A percentile compares a stretch with the other conserved stretches of the same genome.
phyloP scores from a whole-genome alignment of 2,329 filamentous ascomycete genomes.

The Monosporascus sp. region DNA sequence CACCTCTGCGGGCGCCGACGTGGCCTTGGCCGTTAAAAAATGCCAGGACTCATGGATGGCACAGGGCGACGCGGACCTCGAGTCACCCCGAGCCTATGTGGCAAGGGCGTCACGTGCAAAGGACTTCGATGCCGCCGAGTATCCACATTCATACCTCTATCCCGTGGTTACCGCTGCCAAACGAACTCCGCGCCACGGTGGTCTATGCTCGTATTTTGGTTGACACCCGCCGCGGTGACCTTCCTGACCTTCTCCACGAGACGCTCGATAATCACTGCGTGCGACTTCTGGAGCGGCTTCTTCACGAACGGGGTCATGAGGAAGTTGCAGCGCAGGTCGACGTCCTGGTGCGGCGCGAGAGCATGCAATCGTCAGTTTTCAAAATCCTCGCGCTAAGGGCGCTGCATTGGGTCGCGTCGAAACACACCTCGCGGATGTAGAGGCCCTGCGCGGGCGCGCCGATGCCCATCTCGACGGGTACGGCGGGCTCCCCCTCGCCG shows the following conservation, averaged over 20 bases:
- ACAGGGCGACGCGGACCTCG: no score
- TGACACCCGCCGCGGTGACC: constrained; percentile 12
- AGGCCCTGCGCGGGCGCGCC: constrained; percentile 62
- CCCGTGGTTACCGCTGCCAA: no score
- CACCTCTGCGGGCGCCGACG: no score
- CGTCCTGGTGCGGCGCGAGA: constrained; percentile 42
- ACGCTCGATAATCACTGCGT: constrained; percentile 63
- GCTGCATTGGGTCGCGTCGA: no score
- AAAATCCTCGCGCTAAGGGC: neutral
- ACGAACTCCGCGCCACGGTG: no score
- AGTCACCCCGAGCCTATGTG: no score
- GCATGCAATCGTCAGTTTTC: neutral
- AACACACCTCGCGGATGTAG: constrained; percentile 62
- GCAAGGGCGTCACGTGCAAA: no score
- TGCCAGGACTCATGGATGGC: no score
- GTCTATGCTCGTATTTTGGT: neutral
- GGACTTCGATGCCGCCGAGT: no score
- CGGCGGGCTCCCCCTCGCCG: constrained; percentile 68
- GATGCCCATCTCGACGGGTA: constrained; percentile 61
- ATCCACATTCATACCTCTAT: no score
- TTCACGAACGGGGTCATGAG: constrained; percentile 73
- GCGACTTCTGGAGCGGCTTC: constrained; percentile 73
- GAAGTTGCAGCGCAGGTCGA: constrained; percentile 76
- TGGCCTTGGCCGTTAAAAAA: no score
- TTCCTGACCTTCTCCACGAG: constrained; percentile 47